Evolutionary conservation across 805 yeast genomes (phyloP).

Genomic region (Peterozyma xylosa): DNA sequence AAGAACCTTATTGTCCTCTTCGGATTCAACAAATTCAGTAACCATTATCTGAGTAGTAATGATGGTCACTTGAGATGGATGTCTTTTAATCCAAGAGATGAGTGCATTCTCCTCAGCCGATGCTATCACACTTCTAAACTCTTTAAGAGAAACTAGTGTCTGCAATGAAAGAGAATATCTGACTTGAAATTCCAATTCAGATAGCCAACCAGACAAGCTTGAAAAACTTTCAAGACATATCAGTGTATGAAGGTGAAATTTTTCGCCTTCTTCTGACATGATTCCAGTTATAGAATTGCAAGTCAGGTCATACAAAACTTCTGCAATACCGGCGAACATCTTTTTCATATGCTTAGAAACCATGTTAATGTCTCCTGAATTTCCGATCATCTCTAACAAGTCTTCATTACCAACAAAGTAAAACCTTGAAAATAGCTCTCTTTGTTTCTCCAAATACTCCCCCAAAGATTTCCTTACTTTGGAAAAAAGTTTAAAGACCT

Average conservation of each 20-base stretch:
- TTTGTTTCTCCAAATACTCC: constrained; percentile 74
- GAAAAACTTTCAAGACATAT: too few species aligned
- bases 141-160: too few species aligned
- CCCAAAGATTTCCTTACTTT: constrained; percentile 59
- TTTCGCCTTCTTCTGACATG: constrained; percentile 62
- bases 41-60: constrained; percentile 43
- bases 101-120: constrained; percentile 11
- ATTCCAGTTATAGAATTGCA: constrained; percentile 28
- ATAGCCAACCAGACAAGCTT: constrained; percentile 53
- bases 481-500: constrained; percentile 45
- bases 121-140: too few species aligned
- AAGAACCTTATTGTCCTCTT: too few species aligned
- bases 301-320: constrained; percentile 25
- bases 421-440: constrained; percentile 72
- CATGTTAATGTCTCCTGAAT: constrained; percentile 34
- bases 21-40: too few species aligned
- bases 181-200: constrained; percentile 46
- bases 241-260: too few species aligned
- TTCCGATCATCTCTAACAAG: constrained; percentile 73
- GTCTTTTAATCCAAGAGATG: constrained; percentile 25
- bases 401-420: constrained; percentile 91
- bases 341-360: constrained; percentile 58
- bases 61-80: constrained; percentile 50
- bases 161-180: constrained; percentile 13
- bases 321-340: constrained; percentile 61